Evolutionary conservation across 1,284 basidiomycete genomes (phyloP), one percentile per base, ranked within the genome.

Genomic region (Phenoliferia sp.): DNA sequence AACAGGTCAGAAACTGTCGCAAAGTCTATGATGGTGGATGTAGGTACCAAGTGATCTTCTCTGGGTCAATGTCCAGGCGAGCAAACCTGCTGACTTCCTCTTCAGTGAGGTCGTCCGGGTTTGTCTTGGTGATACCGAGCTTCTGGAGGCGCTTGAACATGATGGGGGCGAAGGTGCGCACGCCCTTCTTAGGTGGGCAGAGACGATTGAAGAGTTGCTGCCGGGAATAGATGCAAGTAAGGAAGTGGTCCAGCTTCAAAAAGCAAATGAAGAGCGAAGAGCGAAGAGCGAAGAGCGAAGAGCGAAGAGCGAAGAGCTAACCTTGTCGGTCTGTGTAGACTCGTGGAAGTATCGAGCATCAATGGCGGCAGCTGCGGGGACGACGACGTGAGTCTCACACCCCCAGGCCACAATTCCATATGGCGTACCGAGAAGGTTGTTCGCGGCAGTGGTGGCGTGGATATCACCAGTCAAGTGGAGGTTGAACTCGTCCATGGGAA

Each of bases 321-420:
- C 86, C 85, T 95, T 96, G 82, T 99, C 94, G 68, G 89, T 87
- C 78, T 96, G 94, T 9, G 95, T 98, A 3, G 88, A 88, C 80
- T 99, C 95, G 79, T 99, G 95, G 87, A 98, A 96, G 82, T 98
- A 96, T 69, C 95, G 89, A 28, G 96, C 94, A 79, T 98, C 94
- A 69, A 99, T 84, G 62, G 95, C 95, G 69, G 95, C 95, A 68
- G 95, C 55, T 57, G 55, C 22, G 28, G 3, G 2, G 3, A 57
- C 94, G 89, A 70, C 31, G 72, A 57, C 39, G 60, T 67, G 39
- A 64, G 62, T 64, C 59, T 57, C 36, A 52, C 31, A 19, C 28
- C 32, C 16, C 55, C 12, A 19, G 29, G 29, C 31, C 52, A 55
- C 16, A 31, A 5, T 17, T 59, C 28, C 22, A 22, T 63, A 33